These are phyloP conservation scores for Fistulifera solaris DNA, from an alignment of 108 stramenopile species.

Conservation along the genomic window DNA sequence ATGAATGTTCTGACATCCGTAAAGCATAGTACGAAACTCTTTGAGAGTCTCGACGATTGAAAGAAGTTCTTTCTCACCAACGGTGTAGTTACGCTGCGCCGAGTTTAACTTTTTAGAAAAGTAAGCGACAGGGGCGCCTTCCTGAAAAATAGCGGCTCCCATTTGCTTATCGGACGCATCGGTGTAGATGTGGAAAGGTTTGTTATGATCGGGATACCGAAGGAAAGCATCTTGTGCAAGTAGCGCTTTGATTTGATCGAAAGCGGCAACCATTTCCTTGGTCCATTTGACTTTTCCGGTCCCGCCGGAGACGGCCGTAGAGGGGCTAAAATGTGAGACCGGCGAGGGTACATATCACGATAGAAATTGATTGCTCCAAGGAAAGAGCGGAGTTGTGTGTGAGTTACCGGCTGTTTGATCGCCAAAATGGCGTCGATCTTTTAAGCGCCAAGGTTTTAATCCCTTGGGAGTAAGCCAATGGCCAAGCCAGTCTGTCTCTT, in stretches of 20 bases:
- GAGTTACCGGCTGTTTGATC: slow-evolving; percentile 14
- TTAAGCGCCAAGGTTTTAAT: slow-evolving; percentile 40
- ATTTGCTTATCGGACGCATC: slow-evolving; percentile 37
- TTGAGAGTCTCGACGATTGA: slow-evolving; percentile 27
- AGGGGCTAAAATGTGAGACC: slow-evolving; percentile 38
- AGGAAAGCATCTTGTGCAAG: slow-evolving; percentile 23
- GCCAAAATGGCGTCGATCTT: slow-evolving; percentile 29
- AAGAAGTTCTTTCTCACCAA: slow-evolving; percentile 34
- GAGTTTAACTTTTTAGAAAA: slow-evolving; percentile 22
- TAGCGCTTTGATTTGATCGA: slow-evolving; percentile 35
- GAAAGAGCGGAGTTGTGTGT: slow-evolving; percentile 23
- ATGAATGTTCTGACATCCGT: slow-evolving; percentile 11
- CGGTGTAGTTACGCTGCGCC: slow-evolving; percentile 31
- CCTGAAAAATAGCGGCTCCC: slow-evolving; percentile 24
- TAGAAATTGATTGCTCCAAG: slow-evolving; percentile 42
- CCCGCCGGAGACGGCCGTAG: slow-evolving; percentile 12
- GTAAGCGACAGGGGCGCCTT: slow-evolving; percentile 31
- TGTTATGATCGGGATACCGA: slow-evolving; percentile 27
- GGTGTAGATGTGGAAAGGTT: slow-evolving; percentile 35
- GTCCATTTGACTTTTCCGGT: slow-evolving; percentile 10
- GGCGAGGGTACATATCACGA: slow-evolving; percentile 29
- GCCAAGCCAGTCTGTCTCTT: slow-evolving; percentile 51
- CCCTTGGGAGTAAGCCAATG: slow-evolving; percentile 43
- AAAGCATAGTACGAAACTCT: slow-evolving; percentile 25
- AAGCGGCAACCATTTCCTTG: slow-evolving; percentile 16